These are phyloP conservation scores for Capronia coronata DNA, from an alignment of 2,329 filamentous ascomycete species.

Conservation along the genomic window DNA sequence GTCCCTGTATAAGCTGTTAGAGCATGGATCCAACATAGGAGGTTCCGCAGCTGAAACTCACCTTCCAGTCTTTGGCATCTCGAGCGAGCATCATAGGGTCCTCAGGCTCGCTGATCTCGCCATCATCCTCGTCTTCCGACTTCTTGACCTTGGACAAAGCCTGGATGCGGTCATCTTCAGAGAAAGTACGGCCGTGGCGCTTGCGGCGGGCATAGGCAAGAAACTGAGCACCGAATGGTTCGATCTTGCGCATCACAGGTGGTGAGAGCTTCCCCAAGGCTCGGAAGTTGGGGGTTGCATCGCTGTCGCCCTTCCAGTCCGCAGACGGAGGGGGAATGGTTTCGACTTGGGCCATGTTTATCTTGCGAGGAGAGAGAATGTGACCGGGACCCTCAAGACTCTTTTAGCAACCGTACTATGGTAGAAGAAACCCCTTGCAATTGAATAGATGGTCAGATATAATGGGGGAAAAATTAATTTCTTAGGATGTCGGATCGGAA, in stretches of 20 bases:
- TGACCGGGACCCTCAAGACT: neutral
- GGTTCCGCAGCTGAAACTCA: constrained; percentile 37
- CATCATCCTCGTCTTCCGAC: constrained; percentile 81
- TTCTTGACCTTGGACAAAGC: constrained; percentile 93
- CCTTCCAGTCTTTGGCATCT: constrained; percentile 99
- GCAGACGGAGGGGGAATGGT: constrained; percentile 58
- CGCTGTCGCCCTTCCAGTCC: constrained; percentile 72
- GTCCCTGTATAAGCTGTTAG: constrained; percentile 50
- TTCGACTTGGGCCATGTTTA: constrained; percentile 16
- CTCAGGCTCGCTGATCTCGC: constrained; percentile 88
- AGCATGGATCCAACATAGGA: neutral
- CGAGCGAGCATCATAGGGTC: constrained; percentile 85
- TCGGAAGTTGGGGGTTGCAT: constrained; percentile 67
- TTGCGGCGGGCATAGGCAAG: constrained; percentile 87
- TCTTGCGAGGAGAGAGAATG: neutral
- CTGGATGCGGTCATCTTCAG: constrained; percentile 95
- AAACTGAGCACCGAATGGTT: constrained; percentile 96
- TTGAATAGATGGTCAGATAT: too few species aligned
- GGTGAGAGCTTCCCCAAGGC: constrained; percentile 67
- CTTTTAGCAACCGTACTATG: neutral
- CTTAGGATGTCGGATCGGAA: neutral
- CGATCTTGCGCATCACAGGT: constrained; percentile 77
- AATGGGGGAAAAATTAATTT: neutral
- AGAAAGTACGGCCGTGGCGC: constrained; percentile 95
- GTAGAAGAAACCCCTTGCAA: too few species aligned